Conservation (phyloP, 495 filamentous ascomycete species). For the Podospora anserina region DNA sequence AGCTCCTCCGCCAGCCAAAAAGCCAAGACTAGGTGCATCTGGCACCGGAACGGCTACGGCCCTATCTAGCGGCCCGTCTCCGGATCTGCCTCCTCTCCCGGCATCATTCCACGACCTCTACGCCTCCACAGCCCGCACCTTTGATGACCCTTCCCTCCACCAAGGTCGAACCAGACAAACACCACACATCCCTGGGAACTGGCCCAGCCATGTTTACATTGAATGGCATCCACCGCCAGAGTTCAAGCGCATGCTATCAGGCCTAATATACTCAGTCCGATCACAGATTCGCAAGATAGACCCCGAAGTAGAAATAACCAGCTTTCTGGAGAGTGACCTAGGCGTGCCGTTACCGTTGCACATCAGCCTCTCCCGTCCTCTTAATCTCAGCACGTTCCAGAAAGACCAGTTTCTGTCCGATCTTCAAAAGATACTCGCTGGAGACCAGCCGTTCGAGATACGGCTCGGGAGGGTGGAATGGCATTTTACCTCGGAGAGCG, state of each 20-base stretch:
- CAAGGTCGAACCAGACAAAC: slow-evolving; percentile 74
- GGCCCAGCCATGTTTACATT: slow-evolving; percentile 89
- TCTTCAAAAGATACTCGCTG: slow-evolving; percentile 31
- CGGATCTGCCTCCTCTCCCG: slow-evolving; percentile 74
- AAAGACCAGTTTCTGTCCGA: slow-evolving; percentile 58
- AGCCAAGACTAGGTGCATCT: slow-evolving; percentile 6
- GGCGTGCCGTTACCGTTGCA: slow-evolving; percentile 80
- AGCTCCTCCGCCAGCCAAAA: slow-evolving; percentile 15
- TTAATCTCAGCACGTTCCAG: slow-evolving; percentile 63
- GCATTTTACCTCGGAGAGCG: slow-evolving; percentile 57
- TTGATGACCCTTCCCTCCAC: slow-evolving; percentile 84
- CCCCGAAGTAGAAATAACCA: slow-evolving; percentile 39
- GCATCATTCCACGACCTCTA: slow-evolving; percentile 84
- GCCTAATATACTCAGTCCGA: slow-evolving; percentile 48
- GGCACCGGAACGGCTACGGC: background rate
- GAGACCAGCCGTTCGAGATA: slow-evolving; percentile 39
- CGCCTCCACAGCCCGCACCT: slow-evolving; percentile 69
- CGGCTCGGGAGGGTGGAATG: slow-evolving; percentile 34
- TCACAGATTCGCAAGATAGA: background rate
- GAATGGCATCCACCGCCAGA: slow-evolving; percentile 75
- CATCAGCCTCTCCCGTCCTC: slow-evolving; percentile 78
- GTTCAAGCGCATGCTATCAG: slow-evolving; percentile 53
- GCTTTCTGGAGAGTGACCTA: slow-evolving; percentile 70
- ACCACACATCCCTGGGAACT: slow-evolving; percentile 85
- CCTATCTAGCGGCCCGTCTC: background rate